Evolutionary conservation across 2,329 filamentous ascomycete genomes (phyloP).

Genomic region (Neonectria hederae): DNA sequence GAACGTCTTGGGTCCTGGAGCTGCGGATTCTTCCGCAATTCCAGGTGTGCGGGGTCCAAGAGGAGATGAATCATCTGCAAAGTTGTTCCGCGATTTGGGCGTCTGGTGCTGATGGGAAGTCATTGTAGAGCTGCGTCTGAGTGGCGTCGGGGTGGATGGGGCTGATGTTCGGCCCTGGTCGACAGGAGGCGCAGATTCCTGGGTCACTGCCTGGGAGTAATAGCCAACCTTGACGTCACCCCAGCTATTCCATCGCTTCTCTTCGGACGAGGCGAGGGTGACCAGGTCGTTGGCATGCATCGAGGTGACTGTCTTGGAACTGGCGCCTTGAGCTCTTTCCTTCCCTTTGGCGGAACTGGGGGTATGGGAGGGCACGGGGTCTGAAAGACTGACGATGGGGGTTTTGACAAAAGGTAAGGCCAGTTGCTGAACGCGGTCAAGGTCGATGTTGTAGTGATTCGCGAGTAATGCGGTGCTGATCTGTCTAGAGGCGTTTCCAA

Average conservation of each 20-base stretch:
- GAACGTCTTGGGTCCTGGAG: constrained; percentile 64
- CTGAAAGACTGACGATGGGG: constrained; percentile 61
- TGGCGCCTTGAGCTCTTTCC: constrained; percentile 66
- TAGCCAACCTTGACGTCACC: constrained; percentile 83
- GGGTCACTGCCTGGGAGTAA: constrained; percentile 62
- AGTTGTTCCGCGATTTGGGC: constrained; percentile 49
- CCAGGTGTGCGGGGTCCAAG: constrained; percentile 55
- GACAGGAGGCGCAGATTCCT: constrained; percentile 32
- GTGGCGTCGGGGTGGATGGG: constrained; percentile 78
- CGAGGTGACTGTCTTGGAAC: constrained; percentile 60
- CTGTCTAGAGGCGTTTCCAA: constrained; percentile 70
- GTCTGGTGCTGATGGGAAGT: constrained; percentile 52
- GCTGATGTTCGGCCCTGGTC: constrained; percentile 53
- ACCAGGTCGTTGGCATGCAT: constrained; percentile 87
- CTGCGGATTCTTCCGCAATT: constrained; percentile 47
- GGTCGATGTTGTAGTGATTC: constrained; percentile 83
- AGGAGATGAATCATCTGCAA: constrained; percentile 59
- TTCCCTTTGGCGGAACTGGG: constrained; percentile 75
- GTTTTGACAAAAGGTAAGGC: constrained; percentile 85
- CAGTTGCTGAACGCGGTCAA: constrained; percentile 85
- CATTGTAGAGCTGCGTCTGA: constrained; percentile 73
- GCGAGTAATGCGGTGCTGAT: constrained; percentile 78
- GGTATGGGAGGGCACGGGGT: constrained; percentile 63
- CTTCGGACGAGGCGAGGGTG: constrained; percentile 72
- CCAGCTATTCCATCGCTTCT: constrained; percentile 77